phyloP scores from a whole-genome alignment of 164 flowering plant species.

The Brasenia schreberi region DNA sequence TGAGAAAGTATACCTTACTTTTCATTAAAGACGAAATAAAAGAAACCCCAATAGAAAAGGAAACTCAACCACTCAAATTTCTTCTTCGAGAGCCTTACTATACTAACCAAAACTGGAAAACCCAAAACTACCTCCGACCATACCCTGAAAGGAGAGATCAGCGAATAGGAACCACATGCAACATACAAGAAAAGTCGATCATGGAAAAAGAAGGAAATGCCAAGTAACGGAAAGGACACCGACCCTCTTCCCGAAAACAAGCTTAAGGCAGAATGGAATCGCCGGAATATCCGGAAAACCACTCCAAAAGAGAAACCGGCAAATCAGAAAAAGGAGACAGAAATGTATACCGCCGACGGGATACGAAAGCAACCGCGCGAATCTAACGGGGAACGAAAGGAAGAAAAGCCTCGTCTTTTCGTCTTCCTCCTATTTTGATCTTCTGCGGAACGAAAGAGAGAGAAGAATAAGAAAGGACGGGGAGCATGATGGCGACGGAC shows the following conservation, averaged over 20 bases:
- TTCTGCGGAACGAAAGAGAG: background rate
- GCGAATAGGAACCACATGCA: too few species aligned
- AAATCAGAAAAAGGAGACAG: background rate
- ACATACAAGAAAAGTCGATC: too few species aligned
- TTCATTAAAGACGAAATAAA: too few species aligned
- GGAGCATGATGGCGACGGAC: background rate
- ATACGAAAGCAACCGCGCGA: background rate
- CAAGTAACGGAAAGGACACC: background rate
- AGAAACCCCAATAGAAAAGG: too few species aligned
- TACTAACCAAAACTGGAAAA: too few species aligned
- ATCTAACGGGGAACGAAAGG: background rate
- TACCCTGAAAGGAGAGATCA: too few species aligned
- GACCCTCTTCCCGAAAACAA: background rate
- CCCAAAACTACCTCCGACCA: too few species aligned
- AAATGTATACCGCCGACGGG: background rate
- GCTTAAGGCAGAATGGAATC: background rate
- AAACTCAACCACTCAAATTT: too few species aligned
- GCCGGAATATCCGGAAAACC: background rate
- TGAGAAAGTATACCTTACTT: too few species aligned
- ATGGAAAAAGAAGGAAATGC: too few species aligned
- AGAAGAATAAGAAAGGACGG: background rate
- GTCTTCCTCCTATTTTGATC: background rate
- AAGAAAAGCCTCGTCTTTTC: background rate
- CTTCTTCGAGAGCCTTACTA: too few species aligned
- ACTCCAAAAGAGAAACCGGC: background rate